These are phyloP conservation scores for Neolentinus lepideus DNA, from an alignment of 1,284 basidiomycete genomes.

Conservation along the genomic window DNA sequence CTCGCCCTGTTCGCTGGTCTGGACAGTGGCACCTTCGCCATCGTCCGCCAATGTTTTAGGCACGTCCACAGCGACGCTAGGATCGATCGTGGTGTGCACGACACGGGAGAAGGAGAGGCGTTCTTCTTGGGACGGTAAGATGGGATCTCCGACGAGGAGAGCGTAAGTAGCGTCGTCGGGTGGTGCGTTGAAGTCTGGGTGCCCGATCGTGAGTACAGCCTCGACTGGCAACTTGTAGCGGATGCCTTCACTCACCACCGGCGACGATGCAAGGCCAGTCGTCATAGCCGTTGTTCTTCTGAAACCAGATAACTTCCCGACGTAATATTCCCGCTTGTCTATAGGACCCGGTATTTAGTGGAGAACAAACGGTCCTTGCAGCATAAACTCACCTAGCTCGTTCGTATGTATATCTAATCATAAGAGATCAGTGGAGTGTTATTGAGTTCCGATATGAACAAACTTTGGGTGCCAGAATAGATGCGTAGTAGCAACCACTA, in stretches of 20 bases:
- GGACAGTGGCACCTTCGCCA: constrained; percentile 26
- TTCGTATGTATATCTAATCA: constrained; percentile 77
- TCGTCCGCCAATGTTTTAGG: constrained; percentile 27
- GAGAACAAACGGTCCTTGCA: constrained; percentile 2
- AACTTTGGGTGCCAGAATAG: constrained; percentile 93
- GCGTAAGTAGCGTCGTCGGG: constrained; percentile 85
- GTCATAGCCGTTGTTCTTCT: constrained; percentile 34
- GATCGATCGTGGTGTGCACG: constrained; percentile 77
- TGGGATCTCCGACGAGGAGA: constrained; percentile 58
- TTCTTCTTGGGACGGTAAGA: constrained; percentile 48
- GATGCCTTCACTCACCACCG: constrained; percentile 50
- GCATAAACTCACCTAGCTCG: constrained; percentile 51
- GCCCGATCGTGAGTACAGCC: not conserved
- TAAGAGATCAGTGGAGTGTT: constrained; percentile 2
- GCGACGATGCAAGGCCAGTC: constrained; percentile 78
- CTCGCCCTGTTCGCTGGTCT: constrained; percentile 19
- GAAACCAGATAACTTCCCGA: constrained; percentile 58
- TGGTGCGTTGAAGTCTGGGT: constrained; percentile 85
- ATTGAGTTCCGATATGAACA: constrained; percentile 19
- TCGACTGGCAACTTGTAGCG: not conserved
- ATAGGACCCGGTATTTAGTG: constrained; percentile 1
- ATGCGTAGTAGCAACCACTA: constrained; percentile 81
- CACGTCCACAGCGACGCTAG: constrained; percentile 31
- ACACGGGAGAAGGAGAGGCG: constrained; percentile 64
- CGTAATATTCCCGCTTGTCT: constrained; percentile 70